Base-by-base conservation (phyloP, 805 yeast species). In the Suhomyces prunicola region DNA sequence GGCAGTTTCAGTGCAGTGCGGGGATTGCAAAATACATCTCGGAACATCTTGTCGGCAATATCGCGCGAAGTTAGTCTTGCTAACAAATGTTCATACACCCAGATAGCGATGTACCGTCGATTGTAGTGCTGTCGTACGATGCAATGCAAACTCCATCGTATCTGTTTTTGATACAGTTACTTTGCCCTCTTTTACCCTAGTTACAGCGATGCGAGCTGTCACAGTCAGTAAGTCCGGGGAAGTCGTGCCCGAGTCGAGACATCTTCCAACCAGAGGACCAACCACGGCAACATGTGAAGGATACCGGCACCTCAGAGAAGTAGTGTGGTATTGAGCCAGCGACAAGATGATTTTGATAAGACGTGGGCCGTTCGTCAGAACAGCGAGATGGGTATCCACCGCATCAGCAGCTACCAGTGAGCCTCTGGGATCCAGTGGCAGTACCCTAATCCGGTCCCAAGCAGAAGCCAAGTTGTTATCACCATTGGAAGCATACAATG, bases 401-500 rank as follows among this genome's bases (percentile, higher is more conserved):
- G 36, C 36, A 33, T 33, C 36, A n/a, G 12, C 36, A n/a, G 17
- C 36, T 9, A 13, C 36, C 15, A 33, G 17, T 7, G 36, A 33
- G 36, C 36, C 36, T 7, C 36, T n/a, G 36, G 36, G 36, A 33
- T 6, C 36, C 9, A n/a, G 36, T 6, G 36, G 36, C 17, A 33
- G 36, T 4, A 33, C 36, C 9, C 36, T 33, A n/a, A 33, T 33
- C 17, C 36, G 36, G n/a, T 33, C 36, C 15, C 36, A 33, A 6
- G 36, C 36, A 9, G 36, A 33, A 33, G 36, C 17, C 36, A 13
- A 33, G 17, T 33, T n/a, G n/a, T 7, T n/a, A 13, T 33, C 36
- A 7, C 88, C 87, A 1, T 54, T 84, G 8, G 73, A 77, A 52
- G 80, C 78, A 53, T 84, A 84, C 57, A 77, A 84, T 51, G 54